These are phyloP conservation scores for Xylaria multiplex DNA, from an alignment of 2,329 filamentous ascomycete species.

Conservation along the genomic window DNA sequence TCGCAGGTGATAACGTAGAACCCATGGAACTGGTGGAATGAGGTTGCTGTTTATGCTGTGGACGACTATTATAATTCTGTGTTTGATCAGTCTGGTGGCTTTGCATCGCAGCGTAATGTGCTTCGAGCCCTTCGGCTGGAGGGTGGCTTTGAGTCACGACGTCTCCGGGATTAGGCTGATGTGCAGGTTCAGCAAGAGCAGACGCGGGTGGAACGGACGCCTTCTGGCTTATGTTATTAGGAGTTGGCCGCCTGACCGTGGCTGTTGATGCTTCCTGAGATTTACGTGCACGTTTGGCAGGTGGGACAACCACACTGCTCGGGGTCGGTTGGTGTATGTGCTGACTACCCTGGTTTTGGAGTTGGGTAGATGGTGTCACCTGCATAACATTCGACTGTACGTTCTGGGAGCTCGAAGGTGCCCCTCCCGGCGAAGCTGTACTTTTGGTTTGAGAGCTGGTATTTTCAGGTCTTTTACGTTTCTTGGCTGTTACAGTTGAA, in stretches of 20 bases:
- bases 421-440: conserved; percentile 21
- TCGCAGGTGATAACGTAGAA: conserved; percentile 39
- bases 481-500: conserved; percentile 48
- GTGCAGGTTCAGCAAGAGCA: conserved; percentile 37
- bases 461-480: conserved; percentile 48
- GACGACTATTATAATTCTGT: conserved; percentile 42
- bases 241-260: conserved; percentile 42
- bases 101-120: conserved; percentile 45
- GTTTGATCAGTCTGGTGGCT: conserved; percentile 43
- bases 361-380: conserved; percentile 35
- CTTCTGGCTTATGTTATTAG: conserved; percentile 41
- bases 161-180: conserved; percentile 38
- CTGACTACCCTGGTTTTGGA: conserved; percentile 37
- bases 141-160: conserved; percentile 38
- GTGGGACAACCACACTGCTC: conserved; percentile 36
- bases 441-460: conserved; percentile 36
- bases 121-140: conserved; percentile 45
- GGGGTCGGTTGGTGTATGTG: conserved; percentile 39
- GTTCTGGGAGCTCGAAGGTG: conserved; percentile 36
- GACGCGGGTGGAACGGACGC: conserved; percentile 34
- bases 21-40: conserved; percentile 41
- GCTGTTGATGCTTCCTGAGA: conserved; percentile 45
- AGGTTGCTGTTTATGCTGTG: conserved; percentile 44
- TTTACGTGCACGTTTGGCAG: conserved; percentile 47
- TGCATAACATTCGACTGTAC: conserved; percentile 36